These are phyloP conservation scores for Epicoccum sorghinum DNA, from an alignment of 2,329 filamentous ascomycete genomes.

Conservation along the genomic window DNA sequence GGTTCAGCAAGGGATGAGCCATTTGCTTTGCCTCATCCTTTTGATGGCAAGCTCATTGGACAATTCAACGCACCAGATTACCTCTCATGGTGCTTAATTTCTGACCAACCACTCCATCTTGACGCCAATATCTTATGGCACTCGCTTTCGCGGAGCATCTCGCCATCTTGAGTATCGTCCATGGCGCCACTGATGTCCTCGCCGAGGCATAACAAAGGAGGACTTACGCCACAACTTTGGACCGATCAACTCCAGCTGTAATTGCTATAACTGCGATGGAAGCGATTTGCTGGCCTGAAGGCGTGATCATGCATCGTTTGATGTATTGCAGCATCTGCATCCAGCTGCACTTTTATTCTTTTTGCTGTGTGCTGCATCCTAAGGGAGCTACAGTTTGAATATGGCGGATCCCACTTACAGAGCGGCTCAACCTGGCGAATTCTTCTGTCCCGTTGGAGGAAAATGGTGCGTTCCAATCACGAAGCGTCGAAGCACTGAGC, in stretches of 20 bases:
- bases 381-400: too few species aligned
- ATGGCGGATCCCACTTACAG: slow-evolving; percentile 14
- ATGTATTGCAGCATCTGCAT: neutral
- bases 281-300: neutral
- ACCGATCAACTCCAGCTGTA: neutral
- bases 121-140: neutral
- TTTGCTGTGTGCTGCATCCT: neutral
- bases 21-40: neutral
- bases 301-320: neutral
- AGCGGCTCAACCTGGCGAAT: slow-evolving; percentile 19
- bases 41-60: neutral
- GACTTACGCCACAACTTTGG: slow-evolving; percentile 3
- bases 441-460: slow-evolving; percentile 21
- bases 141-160: slow-evolving; percentile 1
- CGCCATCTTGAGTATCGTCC: neutral
- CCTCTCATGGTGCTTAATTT: slow-evolving; percentile 1
- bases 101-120: slow-evolving; percentile 7
- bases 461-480: slow-evolving; percentile 13
- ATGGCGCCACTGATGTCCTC: neutral
- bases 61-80: neutral
- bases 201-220: slow-evolving; percentile 10
- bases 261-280: neutral
- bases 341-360: neutral
- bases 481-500: too few species aligned
- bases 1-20: slow-evolving; percentile 13